phyloP scores from a whole-genome alignment of 176 grass and related monocot genomes.

The Cenchrus fungigraminus region DNA sequence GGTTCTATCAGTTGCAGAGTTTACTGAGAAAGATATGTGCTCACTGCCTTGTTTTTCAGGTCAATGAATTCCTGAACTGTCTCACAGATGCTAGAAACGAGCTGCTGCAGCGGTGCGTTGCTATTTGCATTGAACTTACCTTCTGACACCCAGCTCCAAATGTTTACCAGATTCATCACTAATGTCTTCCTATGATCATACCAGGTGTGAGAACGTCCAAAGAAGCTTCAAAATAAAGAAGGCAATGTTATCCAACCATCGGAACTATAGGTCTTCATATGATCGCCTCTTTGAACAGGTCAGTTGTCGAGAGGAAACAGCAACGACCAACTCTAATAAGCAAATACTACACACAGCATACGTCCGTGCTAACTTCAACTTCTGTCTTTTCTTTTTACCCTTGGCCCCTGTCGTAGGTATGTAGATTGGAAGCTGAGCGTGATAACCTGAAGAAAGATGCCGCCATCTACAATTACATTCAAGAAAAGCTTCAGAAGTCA shows the following conservation, averaged over 20 bases:
- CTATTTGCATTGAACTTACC: conserved; percentile 39
- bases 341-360: neutral
- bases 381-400: neutral
- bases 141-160: neutral
- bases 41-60: conserved; percentile 55
- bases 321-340: neutral
- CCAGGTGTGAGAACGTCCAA: conserved; percentile 66
- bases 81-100: conserved; percentile 88
- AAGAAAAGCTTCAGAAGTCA: conserved; percentile 74
- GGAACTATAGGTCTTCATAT: conserved; percentile 67
- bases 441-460: conserved; percentile 85
- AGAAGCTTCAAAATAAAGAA: conserved; percentile 96
- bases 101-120: conserved; percentile 72
- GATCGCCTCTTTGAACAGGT: conserved; percentile 90
- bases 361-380: conserved; percentile 9
- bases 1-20: neutral
- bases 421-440: conserved; percentile 75
- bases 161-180: conserved; percentile 2
- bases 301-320: neutral
- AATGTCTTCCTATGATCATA: neutral
- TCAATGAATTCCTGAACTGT: conserved; percentile 72
- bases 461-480: conserved; percentile 67
- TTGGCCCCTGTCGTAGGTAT: conserved; percentile 48
- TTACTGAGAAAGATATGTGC: conserved; percentile 11
- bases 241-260: conserved; percentile 71